phyloP scores from a whole-genome alignment of 2,329 filamentous ascomycete species.

The Pseudogymnoascus sp. region DNA sequence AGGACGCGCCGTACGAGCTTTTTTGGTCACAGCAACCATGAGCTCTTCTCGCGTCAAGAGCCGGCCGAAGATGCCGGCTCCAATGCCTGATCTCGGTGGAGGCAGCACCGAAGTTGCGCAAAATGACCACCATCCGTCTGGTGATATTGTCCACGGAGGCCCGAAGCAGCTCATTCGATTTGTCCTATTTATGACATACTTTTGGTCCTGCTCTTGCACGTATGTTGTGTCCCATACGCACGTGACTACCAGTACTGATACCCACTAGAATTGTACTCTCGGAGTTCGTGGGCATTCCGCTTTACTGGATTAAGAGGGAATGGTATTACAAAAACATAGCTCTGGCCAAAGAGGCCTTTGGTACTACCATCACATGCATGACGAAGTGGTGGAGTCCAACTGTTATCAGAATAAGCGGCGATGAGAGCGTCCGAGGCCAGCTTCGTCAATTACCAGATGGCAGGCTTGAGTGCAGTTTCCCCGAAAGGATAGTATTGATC shows the following conservation, averaged over 20 bases:
- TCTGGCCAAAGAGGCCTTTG: conserved; percentile 77
- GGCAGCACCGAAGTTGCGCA: conserved; percentile 15
- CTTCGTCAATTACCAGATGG: conserved; percentile 63
- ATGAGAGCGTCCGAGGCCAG: conserved; percentile 69
- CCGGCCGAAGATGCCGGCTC: conserved; percentile 10
- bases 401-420: conserved; percentile 72
- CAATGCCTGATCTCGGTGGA: conserved; percentile 11
- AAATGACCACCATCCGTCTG: conserved; percentile 25
- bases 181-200: conserved; percentile 23
- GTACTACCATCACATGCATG: conserved; percentile 67
- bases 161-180: conserved; percentile 23
- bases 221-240: conserved; percentile 17
- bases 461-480: conserved; percentile 68
- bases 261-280: conserved; percentile 54
- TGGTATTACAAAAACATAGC: conserved; percentile 83
- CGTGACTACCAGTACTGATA: conserved; percentile 10
- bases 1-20: neutral
- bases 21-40: neutral
- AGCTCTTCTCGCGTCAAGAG: conserved; percentile 4
- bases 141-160: conserved; percentile 26
- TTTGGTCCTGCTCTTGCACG: conserved; percentile 23
- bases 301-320: conserved; percentile 68
- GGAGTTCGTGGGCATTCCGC: conserved; percentile 65
- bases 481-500: conserved; percentile 72
- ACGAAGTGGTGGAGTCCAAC: conserved; percentile 87